These are phyloP conservation scores for Calonectria fujianensis DNA, from an alignment of 2,329 filamentous ascomycete species.

Conservation along the genomic window DNA sequence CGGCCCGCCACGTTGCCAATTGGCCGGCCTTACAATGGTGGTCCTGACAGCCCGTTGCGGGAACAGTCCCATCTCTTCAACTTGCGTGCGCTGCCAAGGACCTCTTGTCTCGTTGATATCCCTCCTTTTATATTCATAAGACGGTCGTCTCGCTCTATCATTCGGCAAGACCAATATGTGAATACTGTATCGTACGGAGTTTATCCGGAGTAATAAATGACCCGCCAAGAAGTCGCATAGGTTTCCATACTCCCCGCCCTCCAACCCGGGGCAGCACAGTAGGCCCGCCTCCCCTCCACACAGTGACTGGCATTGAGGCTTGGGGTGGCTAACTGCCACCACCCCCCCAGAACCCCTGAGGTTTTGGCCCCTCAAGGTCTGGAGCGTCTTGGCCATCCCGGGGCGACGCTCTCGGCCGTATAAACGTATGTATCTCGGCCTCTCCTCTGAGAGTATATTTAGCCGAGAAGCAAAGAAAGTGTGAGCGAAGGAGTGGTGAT, in stretches of 20 bases:
- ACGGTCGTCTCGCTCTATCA: background rate
- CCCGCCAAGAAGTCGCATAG: conserved; percentile 20
- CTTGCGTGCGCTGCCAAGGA: conserved; percentile 35
- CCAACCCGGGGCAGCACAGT: conserved; percentile 42
- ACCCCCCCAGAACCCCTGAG: conserved; percentile 39
- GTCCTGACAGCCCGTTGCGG: background rate
- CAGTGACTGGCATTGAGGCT: conserved; percentile 33
- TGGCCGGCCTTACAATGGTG: conserved; percentile 51
- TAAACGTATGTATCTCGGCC: conserved; percentile 54
- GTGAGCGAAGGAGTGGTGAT: conserved; percentile 33
- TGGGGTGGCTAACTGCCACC: background rate
- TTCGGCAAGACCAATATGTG: background rate
- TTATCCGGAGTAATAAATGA: conserved; percentile 3
- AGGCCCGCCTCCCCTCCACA: conserved; percentile 40
- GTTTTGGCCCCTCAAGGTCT: conserved; percentile 42
- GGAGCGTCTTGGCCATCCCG: conserved; percentile 48
- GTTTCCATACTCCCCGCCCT: conserved; percentile 17
- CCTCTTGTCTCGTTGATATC: conserved; percentile 4
- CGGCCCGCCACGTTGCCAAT: conserved; percentile 49
- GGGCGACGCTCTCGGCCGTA: conserved; percentile 50
- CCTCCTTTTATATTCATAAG: background rate
- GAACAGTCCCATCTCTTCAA: conserved; percentile 35
- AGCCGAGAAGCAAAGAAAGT: conserved; percentile 45
- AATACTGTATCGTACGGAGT: background rate
- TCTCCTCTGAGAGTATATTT: conserved; percentile 50